Percentiles rank a stretch among this genome's conserved stretches.
Evolutionary conservation across 805 yeast species (phyloP).

Genomic region (Metschnikowia shivogae): DNA sequence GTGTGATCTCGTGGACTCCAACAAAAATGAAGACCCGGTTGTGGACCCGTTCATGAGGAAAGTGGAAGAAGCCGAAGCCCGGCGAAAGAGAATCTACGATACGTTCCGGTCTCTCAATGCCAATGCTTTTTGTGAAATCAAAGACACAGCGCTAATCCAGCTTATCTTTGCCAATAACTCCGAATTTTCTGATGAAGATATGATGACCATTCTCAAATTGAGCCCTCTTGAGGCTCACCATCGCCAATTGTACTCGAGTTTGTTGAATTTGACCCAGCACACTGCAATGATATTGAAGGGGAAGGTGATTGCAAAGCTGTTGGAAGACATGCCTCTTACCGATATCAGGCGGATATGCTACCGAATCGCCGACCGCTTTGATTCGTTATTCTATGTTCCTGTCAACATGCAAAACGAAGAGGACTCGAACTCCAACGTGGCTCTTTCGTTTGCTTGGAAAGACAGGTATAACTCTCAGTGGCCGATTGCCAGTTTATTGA

Average conservation of each 20-base stretch:
- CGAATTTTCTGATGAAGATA: constrained; percentile 10
- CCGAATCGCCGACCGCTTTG: constrained; percentile 21
- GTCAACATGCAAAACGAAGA: constrained; percentile 5
- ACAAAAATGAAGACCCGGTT: not conserved
- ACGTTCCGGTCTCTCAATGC: constrained; percentile 4
- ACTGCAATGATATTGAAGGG: constrained; percentile 8
- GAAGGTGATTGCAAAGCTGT: constrained; percentile 6
- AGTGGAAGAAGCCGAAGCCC: constrained; percentile 9
- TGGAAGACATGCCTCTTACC: constrained; percentile 24
- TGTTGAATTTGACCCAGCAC: constrained; percentile 7
- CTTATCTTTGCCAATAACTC: constrained; percentile 7
- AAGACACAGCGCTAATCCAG: constrained; percentile 13
- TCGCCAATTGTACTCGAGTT: constrained; percentile 8
- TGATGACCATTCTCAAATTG: constrained; percentile 12
- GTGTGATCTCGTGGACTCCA: constrained; percentile 9
- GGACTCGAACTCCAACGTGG: constrained; percentile 7
- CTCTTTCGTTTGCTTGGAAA: constrained; percentile 16
- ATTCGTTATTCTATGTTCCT: constrained; percentile 25
- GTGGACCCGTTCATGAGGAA: constrained; percentile 11
- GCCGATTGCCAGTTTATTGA: constrained; percentile 22
- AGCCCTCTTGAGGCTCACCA: constrained; percentile 2
- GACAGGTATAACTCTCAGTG: constrained; percentile 28
- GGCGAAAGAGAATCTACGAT: constrained; percentile 8
- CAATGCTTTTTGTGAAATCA: constrained; percentile 7
- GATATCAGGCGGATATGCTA: constrained; percentile 23